Evolutionary conservation across 1,284 basidiomycete genomes (phyloP).

Genomic region (Ganoderma meredithae): DNA sequence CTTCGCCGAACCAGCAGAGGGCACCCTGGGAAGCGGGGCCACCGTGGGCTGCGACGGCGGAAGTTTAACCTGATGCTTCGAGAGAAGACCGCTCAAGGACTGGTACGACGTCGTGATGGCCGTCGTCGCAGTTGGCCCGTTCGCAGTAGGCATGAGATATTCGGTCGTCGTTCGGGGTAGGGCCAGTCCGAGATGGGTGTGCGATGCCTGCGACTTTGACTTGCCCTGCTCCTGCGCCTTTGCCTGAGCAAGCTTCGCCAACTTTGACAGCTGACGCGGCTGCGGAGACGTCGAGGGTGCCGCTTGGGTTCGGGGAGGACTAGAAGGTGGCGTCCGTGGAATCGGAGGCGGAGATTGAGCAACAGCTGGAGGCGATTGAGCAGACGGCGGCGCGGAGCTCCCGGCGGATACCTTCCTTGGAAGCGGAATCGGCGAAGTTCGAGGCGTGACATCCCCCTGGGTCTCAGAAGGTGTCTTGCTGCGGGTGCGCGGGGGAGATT

Average conservation of each 20-base stretch:
- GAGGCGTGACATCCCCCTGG: constrained; percentile 9
- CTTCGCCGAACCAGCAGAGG: constrained; percentile 11
- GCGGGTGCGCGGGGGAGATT: constrained; percentile 11
- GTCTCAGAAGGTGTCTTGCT: constrained; percentile 12
- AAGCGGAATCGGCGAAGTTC: constrained; percentile 6
- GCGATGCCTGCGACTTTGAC: constrained; percentile 31
- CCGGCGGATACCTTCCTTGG: background rate
- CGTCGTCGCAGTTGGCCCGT: constrained; percentile 77
- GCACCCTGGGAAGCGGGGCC: constrained; percentile 19
- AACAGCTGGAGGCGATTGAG: constrained; percentile 3
- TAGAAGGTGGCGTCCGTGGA: constrained; percentile 10
- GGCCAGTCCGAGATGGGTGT: constrained; percentile 25
- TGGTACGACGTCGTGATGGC: constrained; percentile 83
- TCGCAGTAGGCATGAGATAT: constrained; percentile 76
- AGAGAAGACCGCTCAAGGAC: constrained; percentile 58
- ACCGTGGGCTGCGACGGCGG: constrained; percentile 33
- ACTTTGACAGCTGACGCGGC: constrained; percentile 62
- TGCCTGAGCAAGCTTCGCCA: constrained; percentile 72
- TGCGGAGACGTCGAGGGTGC: constrained; percentile 23
- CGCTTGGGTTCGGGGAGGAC: constrained; percentile 10
- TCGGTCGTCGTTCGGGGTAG: constrained; percentile 54
- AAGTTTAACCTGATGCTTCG: constrained; percentile 34
- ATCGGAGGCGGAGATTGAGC: constrained; percentile 2
- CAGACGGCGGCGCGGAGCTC: constrained; percentile 2
- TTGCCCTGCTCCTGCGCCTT: constrained; percentile 50